phyloP scores from a whole-genome alignment of 2,329 filamentous ascomycete genomes.

The Botrytis sinoallii region DNA sequence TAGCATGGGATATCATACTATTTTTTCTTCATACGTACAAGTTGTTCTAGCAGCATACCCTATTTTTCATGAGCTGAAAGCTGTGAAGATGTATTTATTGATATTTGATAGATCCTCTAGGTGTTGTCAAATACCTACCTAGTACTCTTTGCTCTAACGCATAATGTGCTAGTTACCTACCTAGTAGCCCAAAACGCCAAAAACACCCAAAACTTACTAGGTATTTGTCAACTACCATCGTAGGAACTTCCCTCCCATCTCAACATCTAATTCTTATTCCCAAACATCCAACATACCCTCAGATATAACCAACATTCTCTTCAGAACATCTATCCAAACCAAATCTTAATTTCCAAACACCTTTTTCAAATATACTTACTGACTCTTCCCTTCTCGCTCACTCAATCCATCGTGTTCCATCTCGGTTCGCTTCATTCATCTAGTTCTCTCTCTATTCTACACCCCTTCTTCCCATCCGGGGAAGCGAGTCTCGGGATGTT shows the following conservation, averaged over 20 bases:
- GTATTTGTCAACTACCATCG: background rate
- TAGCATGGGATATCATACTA: background rate
- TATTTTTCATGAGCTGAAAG: background rate
- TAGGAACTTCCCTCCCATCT: accelerated
- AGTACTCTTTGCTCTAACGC: background rate
- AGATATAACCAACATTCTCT: background rate
- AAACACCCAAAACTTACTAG: background rate
- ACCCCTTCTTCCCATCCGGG: too few relatives aligned
- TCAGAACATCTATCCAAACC: background rate
- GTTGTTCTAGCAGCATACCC: background rate
- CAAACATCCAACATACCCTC: background rate
- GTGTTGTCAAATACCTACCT: background rate
- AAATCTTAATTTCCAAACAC: background rate
- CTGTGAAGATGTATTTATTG: background rate
- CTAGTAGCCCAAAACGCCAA: too few relatives aligned
- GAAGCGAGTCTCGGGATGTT: too few relatives aligned
- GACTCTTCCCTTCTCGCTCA: background rate
- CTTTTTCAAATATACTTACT: background rate
- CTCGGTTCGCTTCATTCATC: too few relatives aligned
- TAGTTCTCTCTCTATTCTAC: too few relatives aligned
- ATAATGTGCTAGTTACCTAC: background rate
- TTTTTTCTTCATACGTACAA: background rate
- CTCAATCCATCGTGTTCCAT: too few relatives aligned
- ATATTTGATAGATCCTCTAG: background rate
- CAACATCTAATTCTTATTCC: background rate